Conservation (phyloP, 75 land plant genomes). For the Cupressus sempervirens region DNA sequence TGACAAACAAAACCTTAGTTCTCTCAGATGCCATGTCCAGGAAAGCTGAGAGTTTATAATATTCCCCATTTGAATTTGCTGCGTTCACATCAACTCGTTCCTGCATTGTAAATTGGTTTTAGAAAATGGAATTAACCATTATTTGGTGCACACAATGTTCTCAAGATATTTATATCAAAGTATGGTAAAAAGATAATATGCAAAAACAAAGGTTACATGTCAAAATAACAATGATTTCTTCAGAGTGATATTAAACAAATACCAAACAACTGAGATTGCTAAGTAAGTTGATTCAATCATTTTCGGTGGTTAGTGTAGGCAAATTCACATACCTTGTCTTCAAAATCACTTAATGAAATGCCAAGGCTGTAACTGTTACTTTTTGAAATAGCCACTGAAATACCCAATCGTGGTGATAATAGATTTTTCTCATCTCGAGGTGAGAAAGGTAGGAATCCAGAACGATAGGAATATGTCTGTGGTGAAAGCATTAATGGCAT, state of each 20-base stretch:
- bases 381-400: slow-evolving; percentile 56
- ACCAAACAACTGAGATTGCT: not conserved
- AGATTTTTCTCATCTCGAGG: slow-evolving; percentile 55
- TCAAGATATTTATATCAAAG: not conserved
- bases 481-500: slow-evolving; percentile 83
- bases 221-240: not conserved
- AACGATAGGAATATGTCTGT: slow-evolving; percentile 57
- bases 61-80: slow-evolving; percentile 56
- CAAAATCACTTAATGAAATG: slow-evolving; percentile 87
- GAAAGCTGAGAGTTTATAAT: slow-evolving; percentile 73
- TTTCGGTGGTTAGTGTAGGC: not conserved
- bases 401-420: slow-evolving; percentile 73
- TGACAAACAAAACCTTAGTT: slow-evolving; percentile 70
- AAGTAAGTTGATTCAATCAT: not conserved
- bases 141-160: not conserved
- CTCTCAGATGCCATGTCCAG: slow-evolving; percentile 87
- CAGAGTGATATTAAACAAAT: not conserved
- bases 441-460: slow-evolving; percentile 46
- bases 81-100: slow-evolving; percentile 79
- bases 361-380: slow-evolving; percentile 65
- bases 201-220: not conserved
- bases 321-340: slow-evolving; percentile 61
- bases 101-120: slow-evolving; percentile 23
- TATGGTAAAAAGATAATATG: not conserved
- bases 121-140: not conserved